Base-by-base conservation (phyloP, 2,329 filamentous ascomycete species). In the Hymenoscyphus linearis region DNA sequence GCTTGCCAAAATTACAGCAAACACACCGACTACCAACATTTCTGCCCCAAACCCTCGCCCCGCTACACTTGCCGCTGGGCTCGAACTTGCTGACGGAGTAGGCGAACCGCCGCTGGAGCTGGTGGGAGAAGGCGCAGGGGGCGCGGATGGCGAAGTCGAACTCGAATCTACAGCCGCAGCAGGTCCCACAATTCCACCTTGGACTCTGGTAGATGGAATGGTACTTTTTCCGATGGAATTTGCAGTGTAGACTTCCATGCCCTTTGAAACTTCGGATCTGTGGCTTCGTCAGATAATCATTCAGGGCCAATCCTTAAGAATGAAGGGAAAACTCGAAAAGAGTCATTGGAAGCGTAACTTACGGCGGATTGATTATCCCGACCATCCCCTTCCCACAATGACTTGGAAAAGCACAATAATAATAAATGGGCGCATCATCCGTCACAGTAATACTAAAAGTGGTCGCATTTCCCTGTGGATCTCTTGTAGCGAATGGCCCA, bases 351-450 rank as follows among this genome's bases (percentile, higher is more conserved):
- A n/a, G n/a, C 3, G 12, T 13, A 59, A 74, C 74, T 62, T 64
- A 71, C 68, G 61, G 58, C 61, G 73, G 73, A 62, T 80, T 80
- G 59, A 79, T 75, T 13, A 78, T 77, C 52, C 75, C 74, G 36
- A 71, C 71, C 77, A 80, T 80, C 14, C 77, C 77, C 16, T 40
- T 61, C 64, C 76, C 71, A 62, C 77, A 79, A 66, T 79, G 76
- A 16, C 66, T 68, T 0, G 62, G 68, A 14, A 70, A 67, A 3
- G 72, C 72, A 65, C 77, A 79, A 64, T 79, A 80, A 61, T 75
- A 75, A 76, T 76, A 79, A 27, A 79, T 74, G 14, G 77, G 74
- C 27, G 72, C 69, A 3, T 74, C 75, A 61, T 76, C 69, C 52
- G 74, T 74, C 59, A 79, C 65, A 4, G 68, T 68, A n/a, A 79